Evolutionary conservation across 2,329 filamentous ascomycete genomes (phyloP).

Genomic region (Fragosphaeria purpurea): DNA sequence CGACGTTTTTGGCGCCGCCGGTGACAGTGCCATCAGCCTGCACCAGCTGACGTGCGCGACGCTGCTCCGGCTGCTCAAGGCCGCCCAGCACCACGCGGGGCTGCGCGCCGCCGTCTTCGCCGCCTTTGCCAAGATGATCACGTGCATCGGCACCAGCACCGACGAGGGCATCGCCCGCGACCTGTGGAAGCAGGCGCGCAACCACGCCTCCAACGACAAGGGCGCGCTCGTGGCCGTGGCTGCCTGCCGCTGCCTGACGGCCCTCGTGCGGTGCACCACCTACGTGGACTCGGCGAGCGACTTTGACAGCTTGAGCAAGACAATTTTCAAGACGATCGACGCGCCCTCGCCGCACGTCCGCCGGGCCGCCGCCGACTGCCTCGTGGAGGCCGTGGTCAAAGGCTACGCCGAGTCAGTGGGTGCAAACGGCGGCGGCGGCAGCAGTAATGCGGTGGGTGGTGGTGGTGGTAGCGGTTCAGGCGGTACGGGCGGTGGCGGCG

Average conservation of each 20-base stretch:
- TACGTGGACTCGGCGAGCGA: conserved; percentile 85
- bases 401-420: conserved; percentile 55
- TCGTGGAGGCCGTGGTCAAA: conserved; percentile 76
- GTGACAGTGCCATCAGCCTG: conserved; percentile 81
- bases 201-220: conserved; percentile 68
- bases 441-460: not conserved
- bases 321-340: conserved; percentile 80
- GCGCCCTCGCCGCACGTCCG: conserved; percentile 64
- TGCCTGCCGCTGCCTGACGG: conserved; percentile 69
- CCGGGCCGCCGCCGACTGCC: conserved; percentile 75
- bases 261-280: conserved; percentile 58
- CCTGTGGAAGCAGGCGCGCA: conserved; percentile 85
- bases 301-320: conserved; percentile 77
- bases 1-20: conserved; percentile 81
- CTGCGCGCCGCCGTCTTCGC: conserved; percentile 69
- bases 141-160: conserved; percentile 64
- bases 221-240: conserved; percentile 68
- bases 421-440: conserved; percentile 24
- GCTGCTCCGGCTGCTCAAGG: conserved; percentile 70
- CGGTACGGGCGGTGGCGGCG: not conserved
- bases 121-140: conserved; percentile 64
- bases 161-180: conserved; percentile 83
- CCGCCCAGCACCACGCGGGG: conserved; percentile 69
- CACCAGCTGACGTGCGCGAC: conserved; percentile 64
- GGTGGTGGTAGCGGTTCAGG: not conserved